Conservation (phyloP, 345 rosid genomes). For the Streptanthus diversifolius region DNA sequence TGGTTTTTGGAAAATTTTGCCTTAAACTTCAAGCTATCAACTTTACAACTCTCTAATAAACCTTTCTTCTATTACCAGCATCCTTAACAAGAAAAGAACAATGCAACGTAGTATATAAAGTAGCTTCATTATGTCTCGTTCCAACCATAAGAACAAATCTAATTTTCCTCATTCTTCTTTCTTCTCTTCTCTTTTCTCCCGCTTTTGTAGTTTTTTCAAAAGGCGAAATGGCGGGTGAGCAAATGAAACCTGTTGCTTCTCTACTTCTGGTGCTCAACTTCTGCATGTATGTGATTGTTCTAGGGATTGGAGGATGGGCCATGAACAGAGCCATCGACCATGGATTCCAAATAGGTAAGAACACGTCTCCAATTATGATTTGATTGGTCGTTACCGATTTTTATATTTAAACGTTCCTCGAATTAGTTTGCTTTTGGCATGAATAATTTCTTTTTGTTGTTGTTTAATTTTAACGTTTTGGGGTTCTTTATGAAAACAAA, state of each 20-base stretch:
- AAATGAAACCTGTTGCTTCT: slow-evolving; percentile 55
- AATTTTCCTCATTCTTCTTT: neutral
- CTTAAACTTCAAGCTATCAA: slow-evolving; percentile 55
- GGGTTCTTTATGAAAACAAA: neutral
- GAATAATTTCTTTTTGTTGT: neutral
- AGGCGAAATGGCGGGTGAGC: slow-evolving; percentile 48
- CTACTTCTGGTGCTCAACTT: slow-evolving; percentile 68
- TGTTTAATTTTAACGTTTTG: slow-evolving; percentile 1
- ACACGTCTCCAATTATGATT: neutral
- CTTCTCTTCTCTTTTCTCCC: slow-evolving; percentile 11
- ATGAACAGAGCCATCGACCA: slow-evolving; percentile 78
- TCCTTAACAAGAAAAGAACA: slow-evolving; percentile 86
- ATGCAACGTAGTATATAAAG: slow-evolving; percentile 30
- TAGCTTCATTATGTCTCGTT: slow-evolving; percentile 12
- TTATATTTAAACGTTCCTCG: neutral
- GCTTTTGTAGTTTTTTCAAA: neutral
- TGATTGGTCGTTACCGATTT: neutral
- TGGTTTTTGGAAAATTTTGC: slow-evolving; percentile 25
- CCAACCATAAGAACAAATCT: slow-evolving; percentile 27
- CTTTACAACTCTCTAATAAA: slow-evolving; percentile 56
- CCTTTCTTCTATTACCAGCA: slow-evolving; percentile 35
- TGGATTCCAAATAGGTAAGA: slow-evolving; percentile 78
- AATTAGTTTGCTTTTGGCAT: slow-evolving; percentile 2
- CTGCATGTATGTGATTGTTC: slow-evolving; percentile 70
- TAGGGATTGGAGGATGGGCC: slow-evolving; percentile 91